These are phyloP conservation scores for Mollisiaceae sp. DNA, from an alignment of 2,329 filamentous ascomycete species.

Conservation along the genomic window DNA sequence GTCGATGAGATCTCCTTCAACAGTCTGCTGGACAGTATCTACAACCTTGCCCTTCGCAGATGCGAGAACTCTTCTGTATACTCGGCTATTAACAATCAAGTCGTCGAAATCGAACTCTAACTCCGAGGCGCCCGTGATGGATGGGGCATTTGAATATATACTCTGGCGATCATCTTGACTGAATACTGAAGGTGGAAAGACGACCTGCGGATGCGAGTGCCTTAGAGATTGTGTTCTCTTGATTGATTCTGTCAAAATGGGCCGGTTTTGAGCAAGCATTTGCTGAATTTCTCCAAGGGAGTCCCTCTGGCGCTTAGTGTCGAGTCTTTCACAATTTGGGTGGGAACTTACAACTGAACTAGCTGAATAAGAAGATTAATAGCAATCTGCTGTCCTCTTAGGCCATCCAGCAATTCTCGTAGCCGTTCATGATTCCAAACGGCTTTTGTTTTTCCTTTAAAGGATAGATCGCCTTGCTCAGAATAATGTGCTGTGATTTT, in stretches of 20 bases:
- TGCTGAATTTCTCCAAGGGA: slow-evolving; percentile 9
- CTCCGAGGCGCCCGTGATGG: slow-evolving; percentile 2
- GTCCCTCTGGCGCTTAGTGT: neutral
- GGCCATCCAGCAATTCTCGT: slow-evolving; percentile 4
- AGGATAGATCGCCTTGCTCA: neutral
- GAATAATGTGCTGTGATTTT: neutral
- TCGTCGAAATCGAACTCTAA: slow-evolving; percentile 12
- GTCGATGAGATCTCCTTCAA: slow-evolving; percentile 13
- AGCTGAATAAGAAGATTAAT: slow-evolving; percentile 9
- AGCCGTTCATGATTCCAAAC: slow-evolving; percentile 10
- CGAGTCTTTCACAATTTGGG: neutral
- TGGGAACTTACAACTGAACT: slow-evolving; percentile 4
- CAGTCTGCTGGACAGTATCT: neutral
- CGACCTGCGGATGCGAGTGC: neutral
- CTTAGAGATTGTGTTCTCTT: slow-evolving; percentile 4
- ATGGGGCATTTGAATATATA: slow-evolving; percentile 5
- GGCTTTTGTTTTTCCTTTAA: slow-evolving; percentile 8
- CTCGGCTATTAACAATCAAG: slow-evolving; percentile 3
- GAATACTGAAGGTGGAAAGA: slow-evolving; percentile 4
- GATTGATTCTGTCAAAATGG: neutral
- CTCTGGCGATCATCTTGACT: neutral
- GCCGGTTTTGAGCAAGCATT: neutral
- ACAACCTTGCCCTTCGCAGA: neutral
- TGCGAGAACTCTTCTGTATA: neutral
- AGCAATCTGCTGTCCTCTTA: neutral